Evolutionary conservation across 139 green algal species (phyloP), one percentile per base, ranked within the genome.

Genomic region (Spirogloea muscicola): DNA sequence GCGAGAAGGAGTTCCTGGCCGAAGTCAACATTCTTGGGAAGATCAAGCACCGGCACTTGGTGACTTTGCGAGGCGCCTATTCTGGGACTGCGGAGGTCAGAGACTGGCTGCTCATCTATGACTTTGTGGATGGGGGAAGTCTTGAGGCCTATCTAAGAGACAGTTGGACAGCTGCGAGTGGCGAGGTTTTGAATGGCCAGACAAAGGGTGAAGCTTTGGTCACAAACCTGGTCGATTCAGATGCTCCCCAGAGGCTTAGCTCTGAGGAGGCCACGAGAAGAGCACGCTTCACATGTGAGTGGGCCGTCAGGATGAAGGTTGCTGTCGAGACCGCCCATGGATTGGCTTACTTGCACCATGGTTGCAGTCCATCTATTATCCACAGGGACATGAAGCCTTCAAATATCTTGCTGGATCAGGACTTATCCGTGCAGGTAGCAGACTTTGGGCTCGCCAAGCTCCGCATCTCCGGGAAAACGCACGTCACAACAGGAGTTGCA

Each of bases 401-500:
- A 9, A 72, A 72, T 18, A 72, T 72, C 49, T 18, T 72, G 40
- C 4, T 72, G 3, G 62, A 61, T 10, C 31, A 25, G 10, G 62
- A 36, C 27, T 29, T 72, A 41, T 16, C 58, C 6, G 42, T 31
- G 16, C 29, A 31, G 33, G 49, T 72, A 13, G 62, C 62, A 5
- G 62, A 72, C 34, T 72, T 72, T 72, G 62, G 62, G 37, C 62
- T 72, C 49, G 62, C 62, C n/a, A n/a, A n/a, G n/a, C n/a, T n/a
- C n/a, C n/a, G n/a, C n/a, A n/a, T n/a, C n/a, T n/a, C n/a, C n/a
- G n/a, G n/a, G n/a, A n/a, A n/a, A n/a, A n/a, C n/a, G n/a, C n/a
- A n/a, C n/a, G n/a, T n/a, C n/a, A n/a, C n/a, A n/a, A n/a, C n/a
- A n/a, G n/a, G n/a, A n/a, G n/a, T n/a, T n/a, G n/a, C n/a, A n/a